A percentile compares a stretch with the other conserved stretches of the same genome.
Conservation (phyloP, 768 basidiomycete genomes). For the Suillus subaureus region DNA sequence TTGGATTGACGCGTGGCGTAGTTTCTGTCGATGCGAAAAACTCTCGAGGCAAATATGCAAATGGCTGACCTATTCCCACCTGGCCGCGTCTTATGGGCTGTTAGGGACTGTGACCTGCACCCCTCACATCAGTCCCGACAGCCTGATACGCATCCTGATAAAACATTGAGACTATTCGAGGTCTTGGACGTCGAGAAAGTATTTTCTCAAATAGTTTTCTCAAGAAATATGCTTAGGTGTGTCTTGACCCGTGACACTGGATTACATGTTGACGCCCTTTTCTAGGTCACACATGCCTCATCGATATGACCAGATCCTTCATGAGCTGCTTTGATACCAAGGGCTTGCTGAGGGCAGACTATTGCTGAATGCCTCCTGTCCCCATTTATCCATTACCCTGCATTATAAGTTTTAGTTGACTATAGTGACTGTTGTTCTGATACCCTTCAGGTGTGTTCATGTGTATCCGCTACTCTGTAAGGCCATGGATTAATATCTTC, state of each 20-base stretch:
- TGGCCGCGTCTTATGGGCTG: slow-evolving; percentile 77
- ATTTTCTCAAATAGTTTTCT: slow-evolving; percentile 81
- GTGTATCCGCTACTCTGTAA: background rate
- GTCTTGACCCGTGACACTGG: slow-evolving; percentile 22
- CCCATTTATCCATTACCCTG: background rate
- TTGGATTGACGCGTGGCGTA: slow-evolving; percentile 47
- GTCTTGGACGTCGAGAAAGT: slow-evolving; percentile 76
- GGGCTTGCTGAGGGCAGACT: background rate
- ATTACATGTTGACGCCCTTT: background rate
- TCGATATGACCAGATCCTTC: slow-evolving; percentile 75
- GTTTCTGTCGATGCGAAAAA: slow-evolving; percentile 83
- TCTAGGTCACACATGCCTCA: slow-evolving; percentile 76
- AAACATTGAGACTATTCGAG: slow-evolving; percentile 62
- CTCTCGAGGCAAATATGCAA: slow-evolving; percentile 84
- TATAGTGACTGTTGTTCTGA: background rate
- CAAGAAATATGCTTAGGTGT: slow-evolving; percentile 80
- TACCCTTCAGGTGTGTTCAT: background rate
- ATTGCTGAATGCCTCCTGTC: background rate
- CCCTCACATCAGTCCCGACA: slow-evolving; percentile 47
- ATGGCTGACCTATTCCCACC: slow-evolving; percentile 74
- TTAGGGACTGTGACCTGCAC: slow-evolving; percentile 72
- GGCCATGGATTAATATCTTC: background rate
- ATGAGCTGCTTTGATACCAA: slow-evolving; percentile 57
- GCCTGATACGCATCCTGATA: slow-evolving; percentile 14
- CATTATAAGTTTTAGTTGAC: background rate